These are phyloP conservation scores for Batrachochytrium dendrobatidis DNA, from an alignment of 371 early-diverging fungal species.

Conservation along the genomic window DNA sequence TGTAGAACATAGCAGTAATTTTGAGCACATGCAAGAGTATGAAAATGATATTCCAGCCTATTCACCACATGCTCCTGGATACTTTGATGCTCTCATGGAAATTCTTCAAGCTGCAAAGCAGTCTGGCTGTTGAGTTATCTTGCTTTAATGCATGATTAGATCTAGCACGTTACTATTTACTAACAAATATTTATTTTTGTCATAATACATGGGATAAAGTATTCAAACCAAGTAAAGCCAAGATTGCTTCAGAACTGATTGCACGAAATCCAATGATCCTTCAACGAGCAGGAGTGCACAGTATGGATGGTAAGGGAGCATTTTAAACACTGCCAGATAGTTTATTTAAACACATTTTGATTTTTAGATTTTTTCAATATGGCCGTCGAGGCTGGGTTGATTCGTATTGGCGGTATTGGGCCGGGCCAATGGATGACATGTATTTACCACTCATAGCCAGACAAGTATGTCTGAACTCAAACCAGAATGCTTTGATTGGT, in stretches of 20 bases:
- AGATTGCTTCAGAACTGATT: not conserved
- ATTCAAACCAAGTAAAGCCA: not conserved
- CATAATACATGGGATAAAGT: not conserved
- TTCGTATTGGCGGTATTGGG: constrained; percentile 1
- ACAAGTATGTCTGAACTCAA: too few species aligned
- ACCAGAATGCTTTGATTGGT: too few species aligned
- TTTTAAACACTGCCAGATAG: not conserved
- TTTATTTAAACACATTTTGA: not conserved
- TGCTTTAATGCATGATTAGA: not conserved
- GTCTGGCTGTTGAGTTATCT: not conserved
- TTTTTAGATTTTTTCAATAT: not conserved
- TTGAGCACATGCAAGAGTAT: too few species aligned
- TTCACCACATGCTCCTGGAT: constrained; percentile 14
- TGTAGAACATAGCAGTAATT: too few species aligned
- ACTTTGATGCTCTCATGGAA: constrained; percentile 17
- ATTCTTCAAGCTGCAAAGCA: constrained; percentile 7
- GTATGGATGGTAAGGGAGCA: not conserved
- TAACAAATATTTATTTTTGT: too few species aligned
- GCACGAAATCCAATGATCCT: not conserved
- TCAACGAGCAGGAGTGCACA: not conserved
- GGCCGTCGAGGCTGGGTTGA: not conserved
- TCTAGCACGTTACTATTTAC: too few species aligned
- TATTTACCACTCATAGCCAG: too few species aligned
- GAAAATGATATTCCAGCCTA: not conserved
- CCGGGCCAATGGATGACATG: not conserved